These are phyloP conservation scores for Penicillium hordei DNA, from an alignment of 2,329 filamentous ascomycete genomes.

Conservation along the genomic window DNA sequence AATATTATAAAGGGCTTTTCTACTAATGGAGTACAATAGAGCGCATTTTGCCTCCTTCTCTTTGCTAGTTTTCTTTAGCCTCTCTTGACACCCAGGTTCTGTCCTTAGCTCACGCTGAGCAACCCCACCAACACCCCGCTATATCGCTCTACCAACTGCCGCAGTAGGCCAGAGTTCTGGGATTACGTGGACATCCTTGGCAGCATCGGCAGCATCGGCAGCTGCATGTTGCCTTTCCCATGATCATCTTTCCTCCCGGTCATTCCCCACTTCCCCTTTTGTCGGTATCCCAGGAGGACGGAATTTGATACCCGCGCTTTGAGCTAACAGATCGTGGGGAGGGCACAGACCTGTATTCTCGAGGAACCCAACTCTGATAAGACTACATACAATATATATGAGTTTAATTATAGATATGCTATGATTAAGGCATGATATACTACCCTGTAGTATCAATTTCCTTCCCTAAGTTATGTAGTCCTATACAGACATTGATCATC, in stretches of 20 bases:
- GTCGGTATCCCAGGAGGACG: background rate
- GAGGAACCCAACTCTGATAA: background rate
- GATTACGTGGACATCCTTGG: slow-evolving; percentile 8
- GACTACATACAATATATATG: background rate
- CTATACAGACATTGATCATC: background rate
- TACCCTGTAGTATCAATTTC: background rate
- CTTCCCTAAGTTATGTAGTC: background rate
- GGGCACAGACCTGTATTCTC: background rate
- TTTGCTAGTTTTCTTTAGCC: background rate
- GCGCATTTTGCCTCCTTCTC: background rate
- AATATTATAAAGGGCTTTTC: background rate
- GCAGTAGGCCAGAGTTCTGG: background rate
- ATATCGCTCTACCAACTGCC: background rate
- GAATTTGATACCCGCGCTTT: background rate
- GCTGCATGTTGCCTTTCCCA: background rate
- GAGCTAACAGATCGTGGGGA: background rate
- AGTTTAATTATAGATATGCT: background rate
- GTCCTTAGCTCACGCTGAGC: background rate
- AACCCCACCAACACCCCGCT: slow-evolving; percentile 10
- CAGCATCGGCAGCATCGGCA: background rate
- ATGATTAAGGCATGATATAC: background rate
- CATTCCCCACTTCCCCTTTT: background rate
- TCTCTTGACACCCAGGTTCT: background rate
- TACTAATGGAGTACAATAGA: background rate
- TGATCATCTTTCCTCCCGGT: background rate